phyloP scores from a whole-genome alignment of 2,329 filamentous ascomycete species.

The Zymoseptoria tritici region DNA sequence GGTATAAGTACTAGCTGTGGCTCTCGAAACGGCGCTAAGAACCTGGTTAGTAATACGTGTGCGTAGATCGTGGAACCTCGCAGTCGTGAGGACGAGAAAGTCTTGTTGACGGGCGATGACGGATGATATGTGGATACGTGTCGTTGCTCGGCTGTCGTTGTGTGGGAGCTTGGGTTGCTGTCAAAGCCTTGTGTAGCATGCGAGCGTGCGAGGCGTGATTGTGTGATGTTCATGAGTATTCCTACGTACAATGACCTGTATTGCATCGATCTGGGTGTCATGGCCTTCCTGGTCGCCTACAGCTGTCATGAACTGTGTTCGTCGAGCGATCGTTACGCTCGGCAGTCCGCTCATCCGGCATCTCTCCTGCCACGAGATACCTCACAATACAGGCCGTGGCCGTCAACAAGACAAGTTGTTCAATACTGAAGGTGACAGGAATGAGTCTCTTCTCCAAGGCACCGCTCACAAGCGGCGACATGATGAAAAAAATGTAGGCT shows the following conservation, averaged over 20 bases:
- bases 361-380: no score
- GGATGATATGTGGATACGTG: not conserved
- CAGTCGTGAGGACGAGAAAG: not conserved
- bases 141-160: not conserved
- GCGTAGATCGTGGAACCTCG: not conserved
- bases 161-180: not conserved
- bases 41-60: not conserved
- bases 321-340: no score
- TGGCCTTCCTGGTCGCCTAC: no score
- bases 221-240: no score
- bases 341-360: no score
- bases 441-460: not conserved
- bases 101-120: not conserved
- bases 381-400: not conserved
- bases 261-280: no score
- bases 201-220: no score
- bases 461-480: not conserved
- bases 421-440: not conserved
- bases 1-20: not conserved
- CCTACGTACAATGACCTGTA: no score
- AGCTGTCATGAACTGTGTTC: no score
- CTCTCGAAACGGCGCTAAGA: not conserved
- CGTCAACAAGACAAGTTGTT: not conserved
- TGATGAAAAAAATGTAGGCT: not conserved
- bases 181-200: not conserved